phyloP scores from a whole-genome alignment of 2,329 filamentous ascomycete species.

The Berkeleyomyces rouxiae region DNA sequence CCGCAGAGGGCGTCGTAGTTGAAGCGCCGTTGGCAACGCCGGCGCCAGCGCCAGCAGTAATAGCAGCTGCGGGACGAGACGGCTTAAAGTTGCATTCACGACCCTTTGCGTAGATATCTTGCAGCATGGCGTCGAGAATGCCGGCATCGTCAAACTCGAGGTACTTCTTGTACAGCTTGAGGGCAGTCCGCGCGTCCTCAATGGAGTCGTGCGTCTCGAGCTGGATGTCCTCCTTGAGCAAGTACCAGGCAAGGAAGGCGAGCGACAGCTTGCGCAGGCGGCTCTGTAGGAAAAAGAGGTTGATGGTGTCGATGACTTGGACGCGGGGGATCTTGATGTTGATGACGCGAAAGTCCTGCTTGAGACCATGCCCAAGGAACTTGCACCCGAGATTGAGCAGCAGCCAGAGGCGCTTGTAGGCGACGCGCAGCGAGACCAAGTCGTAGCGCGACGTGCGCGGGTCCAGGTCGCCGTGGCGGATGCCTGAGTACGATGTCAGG shows the following conservation, averaged over 20 bases:
- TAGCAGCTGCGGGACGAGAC: slow-evolving; percentile 22
- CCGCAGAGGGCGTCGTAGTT: not conserved
- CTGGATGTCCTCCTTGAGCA: slow-evolving; percentile 90
- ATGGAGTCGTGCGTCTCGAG: slow-evolving; percentile 85
- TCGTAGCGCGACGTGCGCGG: slow-evolving; percentile 62
- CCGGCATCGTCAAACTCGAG: slow-evolving; percentile 78
- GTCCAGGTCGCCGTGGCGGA: slow-evolving; percentile 72
- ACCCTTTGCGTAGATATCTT: slow-evolving; percentile 58
- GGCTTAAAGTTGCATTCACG: slow-evolving; percentile 35
- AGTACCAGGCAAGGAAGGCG: slow-evolving; percentile 77
- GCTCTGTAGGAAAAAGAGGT: slow-evolving; percentile 69
- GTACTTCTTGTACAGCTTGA: slow-evolving; percentile 79
- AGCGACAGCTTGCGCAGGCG: slow-evolving; percentile 77
- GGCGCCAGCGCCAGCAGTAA: not conserved
- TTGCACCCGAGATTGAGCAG: slow-evolving; percentile 84
- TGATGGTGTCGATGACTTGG: slow-evolving; percentile 88
- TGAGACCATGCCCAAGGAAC: slow-evolving; percentile 85
- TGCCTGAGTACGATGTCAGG: slow-evolving; percentile 84
- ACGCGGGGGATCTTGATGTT: slow-evolving; percentile 87
- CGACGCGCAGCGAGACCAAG: slow-evolving; percentile 71
- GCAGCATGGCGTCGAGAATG: slow-evolving; percentile 64
- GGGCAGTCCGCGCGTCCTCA: slow-evolving; percentile 80
- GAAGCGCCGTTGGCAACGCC: not conserved
- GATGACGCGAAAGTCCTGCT: slow-evolving; percentile 92
- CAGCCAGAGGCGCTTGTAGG: slow-evolving; percentile 97